Conservation (phyloP, 2,329 filamentous ascomycete species). For the Dactylellina cionopaga region DNA sequence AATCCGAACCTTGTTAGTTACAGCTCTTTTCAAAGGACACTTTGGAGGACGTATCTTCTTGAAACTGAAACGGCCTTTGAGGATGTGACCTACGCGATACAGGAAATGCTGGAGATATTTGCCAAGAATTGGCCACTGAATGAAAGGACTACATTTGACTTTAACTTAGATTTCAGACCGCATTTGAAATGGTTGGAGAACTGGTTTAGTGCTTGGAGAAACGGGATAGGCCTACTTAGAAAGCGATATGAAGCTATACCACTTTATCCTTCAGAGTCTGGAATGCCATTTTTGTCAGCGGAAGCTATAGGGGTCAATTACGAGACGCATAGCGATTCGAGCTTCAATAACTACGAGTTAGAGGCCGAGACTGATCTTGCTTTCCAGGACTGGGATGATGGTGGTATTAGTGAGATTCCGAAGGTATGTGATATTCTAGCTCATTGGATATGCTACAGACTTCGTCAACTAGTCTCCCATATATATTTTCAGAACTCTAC, state of each 20-base stretch:
- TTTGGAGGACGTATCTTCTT: not conserved
- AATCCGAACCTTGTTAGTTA: conserved; percentile 3
- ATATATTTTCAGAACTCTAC: not conserved
- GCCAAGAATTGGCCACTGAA: not conserved
- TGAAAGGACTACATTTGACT: conserved; percentile 13
- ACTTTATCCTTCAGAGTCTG: not conserved
- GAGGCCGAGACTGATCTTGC: conserved; percentile 2
- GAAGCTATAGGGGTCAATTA: too few relatives aligned
- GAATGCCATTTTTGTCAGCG: too few relatives aligned
- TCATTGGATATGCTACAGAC: too few relatives aligned
- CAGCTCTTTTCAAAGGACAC: conserved; percentile 9
- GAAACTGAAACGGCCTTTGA: not conserved
- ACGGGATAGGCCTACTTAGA: not conserved
- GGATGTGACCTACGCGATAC: not conserved
- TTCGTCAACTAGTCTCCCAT: not conserved
- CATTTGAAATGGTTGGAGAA: conserved; percentile 19
- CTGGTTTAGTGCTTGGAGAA: conserved; percentile 28
- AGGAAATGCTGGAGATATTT: not conserved
- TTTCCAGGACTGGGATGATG: too few relatives aligned
- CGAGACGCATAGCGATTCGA: too few relatives aligned
- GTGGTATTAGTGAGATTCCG: not conserved
- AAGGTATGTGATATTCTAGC: not conserved
- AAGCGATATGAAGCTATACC: conserved; percentile 14
- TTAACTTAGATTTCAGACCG: conserved; percentile 13
- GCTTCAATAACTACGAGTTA: not conserved